phyloP scores from a whole-genome alignment of 805 yeast species.

The Candida taoyuanica region DNA sequence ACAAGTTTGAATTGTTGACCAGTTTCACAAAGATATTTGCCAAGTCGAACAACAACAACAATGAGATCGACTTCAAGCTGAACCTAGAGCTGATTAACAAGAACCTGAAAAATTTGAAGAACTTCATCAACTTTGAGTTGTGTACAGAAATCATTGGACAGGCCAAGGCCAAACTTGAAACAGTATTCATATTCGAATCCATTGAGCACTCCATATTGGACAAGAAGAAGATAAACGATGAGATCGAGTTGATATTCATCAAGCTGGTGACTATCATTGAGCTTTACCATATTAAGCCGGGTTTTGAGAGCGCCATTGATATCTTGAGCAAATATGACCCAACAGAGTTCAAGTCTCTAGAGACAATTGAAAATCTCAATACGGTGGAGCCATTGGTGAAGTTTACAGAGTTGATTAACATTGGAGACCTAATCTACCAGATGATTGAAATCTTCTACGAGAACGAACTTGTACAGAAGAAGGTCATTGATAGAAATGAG shows the following conservation, averaged over 20 bases:
- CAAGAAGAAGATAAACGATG: slow-evolving; percentile 27
- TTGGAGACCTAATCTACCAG: slow-evolving; percentile 89
- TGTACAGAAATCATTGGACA: slow-evolving; percentile 65
- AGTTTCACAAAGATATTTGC: slow-evolving; percentile 62
- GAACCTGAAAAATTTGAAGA: slow-evolving; percentile 70
- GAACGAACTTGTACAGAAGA: slow-evolving; percentile 60
- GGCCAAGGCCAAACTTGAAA: slow-evolving; percentile 59
- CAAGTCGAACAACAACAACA: slow-evolving; percentile 29
- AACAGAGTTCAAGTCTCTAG: slow-evolving; percentile 30
- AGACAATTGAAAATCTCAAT: slow-evolving; percentile 26
- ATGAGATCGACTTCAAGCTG: slow-evolving; percentile 62
- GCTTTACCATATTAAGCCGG: slow-evolving; percentile 71
- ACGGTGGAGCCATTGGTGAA: slow-evolving; percentile 80
- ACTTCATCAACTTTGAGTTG: slow-evolving; percentile 75
- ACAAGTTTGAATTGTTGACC: slow-evolving; percentile 53
- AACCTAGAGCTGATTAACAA: slow-evolving; percentile 71
- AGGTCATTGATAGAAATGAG: slow-evolving; percentile 68
- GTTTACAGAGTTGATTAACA: slow-evolving; percentile 86
- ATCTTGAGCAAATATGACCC: slow-evolving; percentile 74
- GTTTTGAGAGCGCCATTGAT: slow-evolving; percentile 75
- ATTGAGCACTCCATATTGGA: slow-evolving; percentile 27
- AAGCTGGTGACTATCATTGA: slow-evolving; percentile 60
- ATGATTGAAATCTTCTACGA: slow-evolving; percentile 88
- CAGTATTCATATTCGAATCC: slow-evolving; percentile 43
- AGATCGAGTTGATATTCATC: slow-evolving; percentile 62